Base-by-base conservation (phyloP, 441 rosid genomes). In the Pelargonium australe region DNA sequence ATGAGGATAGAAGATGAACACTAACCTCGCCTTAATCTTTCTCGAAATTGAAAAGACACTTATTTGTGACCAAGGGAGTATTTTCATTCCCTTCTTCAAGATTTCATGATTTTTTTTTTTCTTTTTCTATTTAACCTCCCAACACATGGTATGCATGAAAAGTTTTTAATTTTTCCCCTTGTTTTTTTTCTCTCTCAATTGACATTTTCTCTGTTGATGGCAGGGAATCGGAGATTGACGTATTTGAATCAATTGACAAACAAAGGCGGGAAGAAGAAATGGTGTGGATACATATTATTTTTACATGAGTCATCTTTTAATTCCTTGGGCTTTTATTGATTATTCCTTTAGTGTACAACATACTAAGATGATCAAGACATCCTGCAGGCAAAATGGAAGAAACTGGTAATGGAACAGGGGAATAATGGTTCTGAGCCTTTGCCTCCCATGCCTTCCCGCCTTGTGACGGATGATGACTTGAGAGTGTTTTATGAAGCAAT, bases 151-250 rank as follows among this genome's bases (percentile, higher is more conserved):
- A 2, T 25, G 31, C 31, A 25, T 11, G 10, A 7, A 8, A 9
- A 11, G 58, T 20, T n/a, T 43, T 17, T 66, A 58, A 19, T 44
- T 47, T 43, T 44, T 16, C 13, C 72, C 63, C 51, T n/a, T 43
- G 37, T 58, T 68, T 74, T 16, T 5, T 3, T 8, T 17, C 66
- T 40, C 5, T 20, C 23, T 20, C 23, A 31, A 20, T 9, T 49
- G 14, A 63, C 9, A 13, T 69, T 20, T 19, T 67, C 28, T 66
- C 5, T 63, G 7, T 44, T 77, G 5, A 19, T 19, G 72, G 72
- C 89, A 92, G 98, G 62, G 96, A 90, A 80, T 71, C 91, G 25
- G 98, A 92, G 93, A 92, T 92, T 67, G 98, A 92, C 69, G 67
- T 90, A 13, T 92, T 92, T 79, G 98, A 92, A 73, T 88, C 93